These are phyloP conservation scores for Boletus edulis DNA, from an alignment of 768 basidiomycete species.

Conservation along the genomic window DNA sequence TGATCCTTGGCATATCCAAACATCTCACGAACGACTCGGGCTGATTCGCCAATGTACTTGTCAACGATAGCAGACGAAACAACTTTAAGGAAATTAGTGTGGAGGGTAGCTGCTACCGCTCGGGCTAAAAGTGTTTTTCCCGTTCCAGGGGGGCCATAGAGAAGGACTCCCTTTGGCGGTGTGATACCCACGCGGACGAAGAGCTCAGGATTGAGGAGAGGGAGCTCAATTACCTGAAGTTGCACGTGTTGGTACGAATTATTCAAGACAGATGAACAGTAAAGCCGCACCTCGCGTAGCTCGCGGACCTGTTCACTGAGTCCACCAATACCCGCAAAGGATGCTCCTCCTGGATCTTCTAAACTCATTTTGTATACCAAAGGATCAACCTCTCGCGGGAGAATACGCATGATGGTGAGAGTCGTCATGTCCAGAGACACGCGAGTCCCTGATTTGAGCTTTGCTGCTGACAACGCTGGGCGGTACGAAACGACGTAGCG, in stretches of 20 bases:
- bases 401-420: slow-evolving; percentile 96
- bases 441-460: slow-evolving; percentile 91
- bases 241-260: neutral
- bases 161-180: slow-evolving; percentile 93
- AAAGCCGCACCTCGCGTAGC: slow-evolving; percentile 73
- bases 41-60: slow-evolving; percentile 98
- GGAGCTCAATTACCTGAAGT: slow-evolving; percentile 87
- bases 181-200: slow-evolving; percentile 95
- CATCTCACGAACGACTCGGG: slow-evolving; percentile 96
- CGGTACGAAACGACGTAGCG: slow-evolving; percentile 98
- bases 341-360: slow-evolving; percentile 93
- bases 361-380: slow-evolving; percentile 99
- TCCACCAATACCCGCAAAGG: slow-evolving; percentile 97
- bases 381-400: slow-evolving; percentile 97
- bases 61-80: slow-evolving; percentile 97
- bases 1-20: slow-evolving; percentile 97
- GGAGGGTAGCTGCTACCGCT: slow-evolving; percentile 91
- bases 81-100: slow-evolving; percentile 98
- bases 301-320: slow-evolving; percentile 95
- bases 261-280: neutral
- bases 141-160: slow-evolving; percentile 96
- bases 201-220: slow-evolving; percentile 89
- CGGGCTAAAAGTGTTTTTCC: slow-evolving; percentile 94
- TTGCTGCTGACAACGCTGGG: slow-evolving; percentile 83
- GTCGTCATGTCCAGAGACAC: slow-evolving; percentile 99